Evolutionary conservation across 768 basidiomycete genomes (phyloP), one percentile per base, ranked within the genome.

Genomic region (Hypsizygus marmoreus): DNA sequence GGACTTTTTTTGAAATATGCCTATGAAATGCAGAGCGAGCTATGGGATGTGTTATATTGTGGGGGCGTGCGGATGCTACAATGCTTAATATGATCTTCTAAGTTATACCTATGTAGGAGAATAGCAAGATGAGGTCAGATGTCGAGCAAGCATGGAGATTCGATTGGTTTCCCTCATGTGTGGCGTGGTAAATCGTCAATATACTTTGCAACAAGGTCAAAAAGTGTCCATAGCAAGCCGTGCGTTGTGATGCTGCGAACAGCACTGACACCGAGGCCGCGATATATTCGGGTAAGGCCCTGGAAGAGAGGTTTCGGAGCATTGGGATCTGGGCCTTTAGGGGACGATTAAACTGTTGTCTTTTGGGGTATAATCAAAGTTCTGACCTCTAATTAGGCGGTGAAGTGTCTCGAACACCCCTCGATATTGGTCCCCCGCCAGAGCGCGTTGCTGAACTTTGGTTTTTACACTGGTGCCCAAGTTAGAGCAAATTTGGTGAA

Each of bases 191-290:
- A 60, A 54, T 66, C 67, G 64, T 91, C 88, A 58, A 91, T 89
- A 63, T 86, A 88, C 55, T 79, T 70, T 30, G 84, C 78, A 23
- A 81, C 82, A 55, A 86, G 69, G 70, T 97, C 94, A 63, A 94
- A 93, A 50, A 97, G 75, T 6, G 94, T 95, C 94, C 94, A 97
- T 40, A 95, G 73, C 29, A 95, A 73, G 16, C 95, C 95, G 54
- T 97, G 95, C 6, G 93, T 95, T 24, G 93, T 90, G 58, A 95
- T 86, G 56, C 89, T 94, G 41, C 97, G 82, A 40, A 91, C 65
- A 30, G 95, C 95, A 51, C 92, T 95, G 53, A 99, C 90, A 44
- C 95, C 92, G 40, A 97, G 80, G 43, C 95, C 97, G 49, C 88
- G 86, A 65, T 99, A 99, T 53, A 98, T 82, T 28, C 93, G 76